Evolutionary conservation across 768 basidiomycete species (phyloP).

Genomic region (Psilocybe cyanescens): DNA sequence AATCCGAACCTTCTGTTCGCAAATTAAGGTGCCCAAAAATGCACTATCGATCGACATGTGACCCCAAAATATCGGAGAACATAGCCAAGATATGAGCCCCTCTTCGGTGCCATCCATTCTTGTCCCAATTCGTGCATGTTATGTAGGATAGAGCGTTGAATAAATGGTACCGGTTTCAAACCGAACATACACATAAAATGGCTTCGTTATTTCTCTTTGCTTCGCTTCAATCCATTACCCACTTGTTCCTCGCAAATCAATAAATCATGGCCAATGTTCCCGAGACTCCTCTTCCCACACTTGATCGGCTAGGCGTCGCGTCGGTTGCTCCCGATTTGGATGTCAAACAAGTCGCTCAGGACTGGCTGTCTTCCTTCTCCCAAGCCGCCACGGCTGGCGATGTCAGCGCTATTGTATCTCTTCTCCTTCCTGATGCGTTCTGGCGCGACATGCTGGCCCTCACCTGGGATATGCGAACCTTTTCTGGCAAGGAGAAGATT

Average conservation of each 20-base stretch:
- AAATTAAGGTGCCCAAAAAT: too few relatives aligned
- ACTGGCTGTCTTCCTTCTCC: conserved; percentile 24
- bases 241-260: not conserved
- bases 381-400: conserved; percentile 13
- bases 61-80: not conserved
- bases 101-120: not conserved
- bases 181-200: not conserved
- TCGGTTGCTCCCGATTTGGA: conserved; percentile 12
- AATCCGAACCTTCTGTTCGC: too few relatives aligned
- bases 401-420: conserved; percentile 22
- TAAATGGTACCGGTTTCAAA: not conserved
- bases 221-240: not conserved
- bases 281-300: conserved; percentile 17
- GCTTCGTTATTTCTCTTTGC: not conserved
- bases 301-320: conserved; percentile 16
- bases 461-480: conserved; percentile 55
- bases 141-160: not conserved
- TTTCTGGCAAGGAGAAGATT: conserved; percentile 39
- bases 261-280: conserved; percentile 3
- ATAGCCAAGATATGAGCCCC: not conserved
- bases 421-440: conserved; percentile 31
- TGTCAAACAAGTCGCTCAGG: conserved; percentile 14
- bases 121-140: not conserved
- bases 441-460: conserved; percentile 57
- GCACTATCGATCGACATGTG: not conserved